Evolutionary conservation across 495 filamentous ascomycete genomes (phyloP).

Genomic region (Aspergillus steynii): DNA sequence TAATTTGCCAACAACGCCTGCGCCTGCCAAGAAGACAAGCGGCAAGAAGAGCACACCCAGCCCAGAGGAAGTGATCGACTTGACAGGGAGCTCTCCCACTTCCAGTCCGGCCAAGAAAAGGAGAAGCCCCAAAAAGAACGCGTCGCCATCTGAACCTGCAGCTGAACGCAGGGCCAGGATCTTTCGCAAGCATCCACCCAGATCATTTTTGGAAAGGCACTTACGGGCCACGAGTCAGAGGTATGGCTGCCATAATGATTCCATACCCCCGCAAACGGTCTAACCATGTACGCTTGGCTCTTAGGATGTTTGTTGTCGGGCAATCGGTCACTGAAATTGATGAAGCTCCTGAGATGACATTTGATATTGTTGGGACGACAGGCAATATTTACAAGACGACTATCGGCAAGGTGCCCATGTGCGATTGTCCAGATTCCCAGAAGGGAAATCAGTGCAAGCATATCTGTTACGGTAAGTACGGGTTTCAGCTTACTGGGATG

Average conservation of each 20-base stretch:
- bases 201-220: constrained; percentile 40
- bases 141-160: constrained; percentile 6
- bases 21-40: not conserved
- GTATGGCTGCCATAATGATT: constrained; percentile 24
- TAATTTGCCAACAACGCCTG: not conserved
- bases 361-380: constrained; percentile 72
- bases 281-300: not conserved
- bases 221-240: constrained; percentile 45
- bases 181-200: constrained; percentile 41
- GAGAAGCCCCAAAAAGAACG: constrained; percentile 22
- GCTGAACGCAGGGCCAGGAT: constrained; percentile 41
- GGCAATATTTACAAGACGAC: constrained; percentile 71
- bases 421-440: constrained; percentile 64
- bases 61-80: constrained; percentile 15
- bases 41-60: not conserved
- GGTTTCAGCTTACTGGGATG: constrained; percentile 8
- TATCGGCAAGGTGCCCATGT: constrained; percentile 59
- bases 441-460: constrained; percentile 77
- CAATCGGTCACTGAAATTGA: constrained; percentile 44
- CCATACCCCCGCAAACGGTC: not conserved
- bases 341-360: constrained; percentile 49
- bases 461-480: constrained; percentile 57
- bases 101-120: constrained; percentile 18
- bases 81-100: constrained; percentile 20
- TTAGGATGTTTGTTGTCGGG: constrained; percentile 59